A percentile compares a stretch with the other conserved stretches of the same genome.
Conservation (phyloP, 495 filamentous ascomycete genomes). For the Aspergillus mulundensis region DNA sequence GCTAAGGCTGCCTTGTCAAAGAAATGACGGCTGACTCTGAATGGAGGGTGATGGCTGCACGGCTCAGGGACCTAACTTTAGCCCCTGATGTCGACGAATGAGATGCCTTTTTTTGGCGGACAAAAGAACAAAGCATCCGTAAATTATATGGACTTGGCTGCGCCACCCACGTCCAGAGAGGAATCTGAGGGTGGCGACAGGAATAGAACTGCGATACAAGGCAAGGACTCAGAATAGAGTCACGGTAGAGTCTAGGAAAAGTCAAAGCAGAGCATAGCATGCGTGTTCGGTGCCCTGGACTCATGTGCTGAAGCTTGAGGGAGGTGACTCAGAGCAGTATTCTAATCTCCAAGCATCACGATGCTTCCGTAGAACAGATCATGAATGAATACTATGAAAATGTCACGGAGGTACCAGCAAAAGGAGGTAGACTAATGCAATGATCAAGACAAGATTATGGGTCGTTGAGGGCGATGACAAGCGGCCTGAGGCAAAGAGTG, state of each 20-base stretch:
- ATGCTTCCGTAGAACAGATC: neutral
- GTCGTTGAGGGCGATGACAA: neutral
- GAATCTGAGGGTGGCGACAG: constrained; percentile 22
- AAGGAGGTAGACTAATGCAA: neutral
- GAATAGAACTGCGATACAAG: constrained; percentile 3
- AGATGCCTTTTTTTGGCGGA: neutral
- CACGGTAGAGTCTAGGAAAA: neutral
- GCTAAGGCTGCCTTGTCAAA: no score
- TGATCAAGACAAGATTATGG: neutral
- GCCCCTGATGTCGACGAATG: neutral
- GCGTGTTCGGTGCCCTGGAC: neutral
- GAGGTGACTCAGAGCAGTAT: neutral
- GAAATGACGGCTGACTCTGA: no score
- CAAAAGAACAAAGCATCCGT: neutral
- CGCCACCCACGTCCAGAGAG: constrained; percentile 17
- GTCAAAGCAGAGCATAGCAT: constrained; percentile 3
- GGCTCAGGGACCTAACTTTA: neutral
- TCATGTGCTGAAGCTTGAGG: neutral
- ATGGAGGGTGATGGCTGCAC: neutral
- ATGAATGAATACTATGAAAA: no score
- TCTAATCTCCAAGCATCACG: neutral
- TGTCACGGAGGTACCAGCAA: no score
- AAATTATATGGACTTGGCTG: constrained; percentile 8
- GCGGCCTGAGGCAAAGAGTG: neutral
- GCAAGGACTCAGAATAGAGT: neutral